These are phyloP conservation scores for Talaromyces sp. DNA, from an alignment of 2,329 filamentous ascomycete species.

Conservation along the genomic window DNA sequence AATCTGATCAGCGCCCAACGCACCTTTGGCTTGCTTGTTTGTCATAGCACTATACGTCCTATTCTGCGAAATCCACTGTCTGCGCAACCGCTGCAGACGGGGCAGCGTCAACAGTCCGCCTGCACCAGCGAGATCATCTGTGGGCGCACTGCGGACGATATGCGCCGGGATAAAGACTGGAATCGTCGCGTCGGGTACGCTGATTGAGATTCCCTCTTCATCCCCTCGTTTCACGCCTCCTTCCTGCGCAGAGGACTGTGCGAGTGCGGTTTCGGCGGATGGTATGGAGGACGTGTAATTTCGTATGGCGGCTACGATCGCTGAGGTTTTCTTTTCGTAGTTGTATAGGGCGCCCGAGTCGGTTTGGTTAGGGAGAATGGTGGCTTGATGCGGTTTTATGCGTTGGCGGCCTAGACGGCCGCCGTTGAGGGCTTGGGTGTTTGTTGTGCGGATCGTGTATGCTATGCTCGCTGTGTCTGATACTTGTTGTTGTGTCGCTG, in stretches of 20 bases:
- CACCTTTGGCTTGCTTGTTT: slow-evolving; percentile 34
- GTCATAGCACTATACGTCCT: slow-evolving; percentile 37
- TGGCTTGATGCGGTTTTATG: slow-evolving; percentile 44
- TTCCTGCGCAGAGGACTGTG: slow-evolving; percentile 20
- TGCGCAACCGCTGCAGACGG: slow-evolving; percentile 41
- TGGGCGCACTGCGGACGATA: slow-evolving; percentile 35
- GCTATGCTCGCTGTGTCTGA: slow-evolving; percentile 29
- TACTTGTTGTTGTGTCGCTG: slow-evolving; percentile 20
- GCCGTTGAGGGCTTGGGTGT: slow-evolving; percentile 19
- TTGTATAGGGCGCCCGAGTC: slow-evolving; percentile 42
- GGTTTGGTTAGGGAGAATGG: slow-evolving; percentile 39
- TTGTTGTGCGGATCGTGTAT: slow-evolving; percentile 23
- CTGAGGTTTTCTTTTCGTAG: slow-evolving; percentile 43
- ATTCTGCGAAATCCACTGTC: slow-evolving; percentile 49
- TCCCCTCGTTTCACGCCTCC: slow-evolving; percentile 13
- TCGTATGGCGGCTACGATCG: slow-evolving; percentile 42
- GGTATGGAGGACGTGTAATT: slow-evolving; percentile 39
- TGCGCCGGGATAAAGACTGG: slow-evolving; percentile 39
- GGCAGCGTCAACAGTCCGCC: slow-evolving; percentile 42
- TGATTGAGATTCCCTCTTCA: slow-evolving; percentile 33
- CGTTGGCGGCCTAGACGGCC: slow-evolving; percentile 24
- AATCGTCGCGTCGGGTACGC: slow-evolving; percentile 30
- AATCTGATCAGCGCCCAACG: slow-evolving; percentile 34
- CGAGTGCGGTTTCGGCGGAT: slow-evolving; percentile 36
- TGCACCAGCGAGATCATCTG: slow-evolving; percentile 43